These are phyloP conservation scores for Globisporangium paddicum DNA, from an alignment of 352 stramenopile species.

Conservation along the genomic window DNA sequence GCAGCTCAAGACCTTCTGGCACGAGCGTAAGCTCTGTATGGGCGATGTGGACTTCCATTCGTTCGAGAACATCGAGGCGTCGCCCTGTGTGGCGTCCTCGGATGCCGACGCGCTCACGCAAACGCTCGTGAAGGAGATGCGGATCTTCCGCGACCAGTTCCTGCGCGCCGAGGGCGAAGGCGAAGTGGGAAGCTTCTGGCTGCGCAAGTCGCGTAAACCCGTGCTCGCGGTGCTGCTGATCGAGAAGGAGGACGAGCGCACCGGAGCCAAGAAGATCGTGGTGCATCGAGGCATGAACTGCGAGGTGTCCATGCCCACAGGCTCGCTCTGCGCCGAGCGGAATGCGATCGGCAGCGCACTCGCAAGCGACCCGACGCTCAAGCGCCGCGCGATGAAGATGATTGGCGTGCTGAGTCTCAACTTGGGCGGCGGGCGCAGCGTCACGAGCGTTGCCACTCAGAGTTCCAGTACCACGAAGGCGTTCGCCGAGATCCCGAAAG, in stretches of 20 bases:
- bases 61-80: constrained; percentile 97
- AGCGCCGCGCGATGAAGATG: constrained; percentile 90
- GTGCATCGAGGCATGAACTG: constrained; percentile 98
- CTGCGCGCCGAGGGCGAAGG: constrained; percentile 56
- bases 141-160: constrained; percentile 80
- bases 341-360: constrained; percentile 98
- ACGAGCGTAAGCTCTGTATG: constrained; percentile 93
- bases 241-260: constrained; percentile 61
- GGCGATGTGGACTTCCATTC: constrained; percentile 96
- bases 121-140: constrained; percentile 93
- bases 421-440: constrained; percentile 19
- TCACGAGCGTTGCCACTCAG: constrained; percentile 4
- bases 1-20: constrained; percentile 99
- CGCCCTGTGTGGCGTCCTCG: constrained; percentile 79
- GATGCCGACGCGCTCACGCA: constrained; percentile 82
- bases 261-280: constrained; percentile 40
- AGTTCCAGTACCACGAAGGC: neutral
- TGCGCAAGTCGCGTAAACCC: constrained; percentile 97
- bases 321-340: constrained; percentile 95
- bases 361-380: constrained; percentile 91
- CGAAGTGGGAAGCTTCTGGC: constrained; percentile 96
- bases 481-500: constrained; percentile 9
- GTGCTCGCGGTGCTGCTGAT: constrained; percentile 97
- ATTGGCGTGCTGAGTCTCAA: constrained; percentile 94
- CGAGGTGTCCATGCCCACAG: constrained; percentile 96